Conservation (phyloP, 75 land plant genomes). For the Pseudotsuga menziesii region DNA sequence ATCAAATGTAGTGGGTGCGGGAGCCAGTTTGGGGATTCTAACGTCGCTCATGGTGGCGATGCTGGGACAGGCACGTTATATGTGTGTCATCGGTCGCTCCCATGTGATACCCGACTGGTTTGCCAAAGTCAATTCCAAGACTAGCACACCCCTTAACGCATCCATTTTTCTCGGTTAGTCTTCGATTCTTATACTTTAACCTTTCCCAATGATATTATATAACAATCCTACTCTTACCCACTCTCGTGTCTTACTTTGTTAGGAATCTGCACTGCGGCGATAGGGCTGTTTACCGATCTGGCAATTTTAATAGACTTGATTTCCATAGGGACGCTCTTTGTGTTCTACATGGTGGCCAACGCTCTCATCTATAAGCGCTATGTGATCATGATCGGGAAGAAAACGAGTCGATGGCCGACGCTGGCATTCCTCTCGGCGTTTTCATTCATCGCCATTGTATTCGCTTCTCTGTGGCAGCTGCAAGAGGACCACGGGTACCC, state of each 20-base stretch:
- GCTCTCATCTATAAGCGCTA: slow-evolving; percentile 80
- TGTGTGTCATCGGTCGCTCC: slow-evolving; percentile 89
- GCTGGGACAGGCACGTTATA: slow-evolving; percentile 95
- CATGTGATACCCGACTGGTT: slow-evolving; percentile 79
- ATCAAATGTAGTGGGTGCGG: slow-evolving; percentile 64
- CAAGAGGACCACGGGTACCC: neutral
- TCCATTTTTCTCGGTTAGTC: slow-evolving; percentile 70
- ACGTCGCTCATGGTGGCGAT: slow-evolving; percentile 89
- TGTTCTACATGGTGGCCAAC: slow-evolving; percentile 97
- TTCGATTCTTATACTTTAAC: neutral
- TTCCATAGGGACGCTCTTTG: slow-evolving; percentile 91
- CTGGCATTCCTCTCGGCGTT: slow-evolving; percentile 47
- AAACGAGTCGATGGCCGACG: slow-evolving; percentile 54
- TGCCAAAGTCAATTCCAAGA: slow-evolving; percentile 64
- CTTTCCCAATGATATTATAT: neutral
- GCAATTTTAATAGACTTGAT: slow-evolving; percentile 69
- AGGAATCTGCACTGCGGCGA: slow-evolving; percentile 31
- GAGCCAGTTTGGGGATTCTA: slow-evolving; percentile 83
- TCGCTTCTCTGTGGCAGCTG: slow-evolving; percentile 31
- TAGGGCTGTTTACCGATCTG: slow-evolving; percentile 64
- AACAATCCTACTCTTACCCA: neutral
- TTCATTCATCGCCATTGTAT: slow-evolving; percentile 42
- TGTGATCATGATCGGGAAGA: slow-evolving; percentile 34
- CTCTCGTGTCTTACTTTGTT: neutral
- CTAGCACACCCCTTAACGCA: slow-evolving; percentile 86